Percentiles rank a stretch among this genome's conserved stretches.
phyloP scores from a whole-genome alignment of 1,284 basidiomycete species.

The Schizophyllum amplum region DNA sequence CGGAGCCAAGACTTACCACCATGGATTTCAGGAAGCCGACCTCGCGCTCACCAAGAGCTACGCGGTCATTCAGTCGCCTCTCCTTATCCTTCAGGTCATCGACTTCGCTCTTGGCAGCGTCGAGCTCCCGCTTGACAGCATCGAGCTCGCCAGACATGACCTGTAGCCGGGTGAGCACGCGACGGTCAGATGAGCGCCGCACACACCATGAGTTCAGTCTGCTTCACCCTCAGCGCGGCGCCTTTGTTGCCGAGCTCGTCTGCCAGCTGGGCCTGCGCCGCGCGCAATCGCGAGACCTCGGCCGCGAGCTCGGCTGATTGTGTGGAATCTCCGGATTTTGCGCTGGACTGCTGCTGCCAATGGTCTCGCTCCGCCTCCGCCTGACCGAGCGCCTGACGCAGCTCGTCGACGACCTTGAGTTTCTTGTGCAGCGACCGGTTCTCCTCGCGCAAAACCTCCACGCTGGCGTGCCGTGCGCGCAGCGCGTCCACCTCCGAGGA shows the following conservation, averaged over 20 bases:
- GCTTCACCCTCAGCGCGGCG: constrained; percentile 41
- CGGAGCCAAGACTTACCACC: constrained; percentile 34
- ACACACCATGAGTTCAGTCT: constrained; percentile 34
- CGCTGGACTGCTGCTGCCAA: background rate
- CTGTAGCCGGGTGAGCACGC: background rate
- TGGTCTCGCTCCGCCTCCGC: constrained; percentile 54
- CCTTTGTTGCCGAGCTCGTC: constrained; percentile 46
- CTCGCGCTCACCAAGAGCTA: constrained; percentile 47
- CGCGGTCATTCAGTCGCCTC: constrained; percentile 36
- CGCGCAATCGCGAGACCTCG: background rate
- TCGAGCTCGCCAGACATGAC: constrained; percentile 23
- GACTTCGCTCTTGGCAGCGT: constrained; percentile 20
- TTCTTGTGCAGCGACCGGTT: constrained; percentile 59
- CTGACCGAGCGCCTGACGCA: constrained; percentile 47
- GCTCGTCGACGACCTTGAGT: constrained; percentile 41
- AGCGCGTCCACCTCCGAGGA: constrained; percentile 44
- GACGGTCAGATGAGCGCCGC: constrained; percentile 20
- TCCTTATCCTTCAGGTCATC: constrained; percentile 37
- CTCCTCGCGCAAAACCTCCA: constrained; percentile 70
- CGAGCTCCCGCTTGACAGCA: constrained; percentile 5
- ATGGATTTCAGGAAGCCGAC: constrained; percentile 55
- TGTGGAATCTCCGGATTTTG: background rate
- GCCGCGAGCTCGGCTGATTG: background rate
- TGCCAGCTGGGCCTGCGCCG: constrained; percentile 44
- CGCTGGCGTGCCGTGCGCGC: constrained; percentile 45